A percentile compares a stretch with the other conserved stretches of the same genome.
phyloP scores from a whole-genome alignment of 257 asterid species.

The Fraxinus anomala region DNA sequence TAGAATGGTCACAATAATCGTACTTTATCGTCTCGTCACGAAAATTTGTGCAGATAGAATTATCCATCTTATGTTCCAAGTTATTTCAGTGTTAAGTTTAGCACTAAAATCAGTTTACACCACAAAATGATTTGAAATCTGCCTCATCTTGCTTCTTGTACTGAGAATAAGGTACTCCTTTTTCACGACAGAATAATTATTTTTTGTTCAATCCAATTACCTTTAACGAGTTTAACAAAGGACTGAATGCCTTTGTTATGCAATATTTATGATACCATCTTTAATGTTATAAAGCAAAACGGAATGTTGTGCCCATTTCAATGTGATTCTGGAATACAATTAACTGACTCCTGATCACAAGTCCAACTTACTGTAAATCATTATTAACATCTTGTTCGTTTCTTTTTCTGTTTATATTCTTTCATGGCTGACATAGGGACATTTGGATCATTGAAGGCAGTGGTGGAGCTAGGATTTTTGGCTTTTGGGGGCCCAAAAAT shows the following conservation, averaged over 20 bases:
- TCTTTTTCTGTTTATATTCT: not conserved
- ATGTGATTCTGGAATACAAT: not conserved
- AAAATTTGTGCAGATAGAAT: slow-evolving; percentile 6
- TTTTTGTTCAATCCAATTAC: not conserved
- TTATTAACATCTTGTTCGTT: not conserved
- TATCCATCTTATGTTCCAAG: not conserved
- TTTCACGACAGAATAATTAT: not conserved
- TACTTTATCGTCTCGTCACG: not conserved
- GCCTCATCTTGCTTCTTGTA: not conserved
- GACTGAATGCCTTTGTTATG: not conserved
- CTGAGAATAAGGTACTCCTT: not conserved
- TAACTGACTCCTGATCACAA: slow-evolving; percentile 1
- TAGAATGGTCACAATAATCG: not conserved
- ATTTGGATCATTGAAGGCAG: not conserved
- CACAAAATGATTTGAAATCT: not conserved
- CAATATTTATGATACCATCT: not conserved
- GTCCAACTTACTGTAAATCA: not conserved
- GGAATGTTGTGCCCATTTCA: not conserved
- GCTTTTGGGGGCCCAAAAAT: too few relatives aligned
- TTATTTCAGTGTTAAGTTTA: slow-evolving; percentile 8
- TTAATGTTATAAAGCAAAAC: not conserved
- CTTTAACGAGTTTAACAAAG: not conserved
- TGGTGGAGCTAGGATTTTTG: too few relatives aligned
- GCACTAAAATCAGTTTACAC: slow-evolving; percentile 1
- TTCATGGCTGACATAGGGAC: not conserved